These are phyloP conservation scores for Aciculoconidium aculeatum DNA, from an alignment of 805 yeast species.

Conservation along the genomic window DNA sequence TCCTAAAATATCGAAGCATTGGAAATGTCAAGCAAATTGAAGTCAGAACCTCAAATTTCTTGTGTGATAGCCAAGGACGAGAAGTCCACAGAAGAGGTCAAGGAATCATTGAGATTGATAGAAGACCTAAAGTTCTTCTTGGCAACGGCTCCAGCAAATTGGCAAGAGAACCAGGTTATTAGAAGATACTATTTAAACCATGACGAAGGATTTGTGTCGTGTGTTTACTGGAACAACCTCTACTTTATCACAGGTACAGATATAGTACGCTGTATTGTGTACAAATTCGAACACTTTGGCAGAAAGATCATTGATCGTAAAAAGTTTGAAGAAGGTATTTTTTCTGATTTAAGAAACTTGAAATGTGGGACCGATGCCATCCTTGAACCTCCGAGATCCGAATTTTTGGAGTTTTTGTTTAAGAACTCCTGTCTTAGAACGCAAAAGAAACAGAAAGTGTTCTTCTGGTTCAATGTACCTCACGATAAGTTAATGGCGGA, in stretches of 20 bases:
- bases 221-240: conserved; percentile 87
- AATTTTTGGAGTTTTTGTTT: conserved; percentile 76
- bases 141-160: conserved; percentile 90
- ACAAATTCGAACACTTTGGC: conserved; percentile 86
- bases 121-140: conserved; percentile 81
- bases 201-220: conserved; percentile 87
- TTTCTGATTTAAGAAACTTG: conserved; percentile 80
- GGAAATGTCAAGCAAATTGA: too few relatives aligned
- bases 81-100: conserved; percentile 12
- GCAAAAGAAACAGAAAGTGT: conserved; percentile 94
- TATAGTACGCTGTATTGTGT: conserved; percentile 86
- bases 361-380: conserved; percentile 86
- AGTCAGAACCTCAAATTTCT: too few relatives aligned
- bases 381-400: conserved; percentile 80
- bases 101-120: conserved; percentile 53
- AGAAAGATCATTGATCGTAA: conserved; percentile 78
- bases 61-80: conserved; percentile 3
- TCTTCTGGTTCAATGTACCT: conserved; percentile 93
- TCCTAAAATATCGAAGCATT: too few relatives aligned
- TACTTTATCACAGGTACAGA: conserved; percentile 94
- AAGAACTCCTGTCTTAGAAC: conserved; percentile 86
- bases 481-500: conserved; percentile 90
- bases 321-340: conserved; percentile 95
- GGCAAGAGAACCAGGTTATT: conserved; percentile 85
- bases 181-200: conserved; percentile 79